Conservation (phyloP, 441 rosid genomes). For the Populus tomentosa region DNA sequence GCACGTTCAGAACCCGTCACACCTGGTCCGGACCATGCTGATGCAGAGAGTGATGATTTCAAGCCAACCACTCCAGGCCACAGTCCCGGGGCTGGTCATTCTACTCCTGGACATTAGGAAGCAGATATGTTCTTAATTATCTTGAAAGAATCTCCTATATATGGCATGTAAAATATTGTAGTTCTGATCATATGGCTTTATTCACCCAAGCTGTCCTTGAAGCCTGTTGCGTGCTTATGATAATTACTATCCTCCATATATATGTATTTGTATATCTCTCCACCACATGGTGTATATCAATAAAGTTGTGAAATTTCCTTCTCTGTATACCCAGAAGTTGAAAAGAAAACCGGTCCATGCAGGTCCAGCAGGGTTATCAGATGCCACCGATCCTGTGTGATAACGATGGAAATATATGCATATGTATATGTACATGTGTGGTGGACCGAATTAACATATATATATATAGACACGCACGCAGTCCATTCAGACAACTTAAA, state of each 20-base stretch:
- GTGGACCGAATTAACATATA: too few species aligned
- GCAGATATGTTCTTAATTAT: neutral
- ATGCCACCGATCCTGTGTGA: too few species aligned
- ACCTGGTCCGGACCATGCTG: neutral
- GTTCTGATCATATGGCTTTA: neutral
- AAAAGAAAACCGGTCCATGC: too few species aligned
- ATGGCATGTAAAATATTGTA: neutral
- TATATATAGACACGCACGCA: too few species aligned
- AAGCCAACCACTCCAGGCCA: neutral
- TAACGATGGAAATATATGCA: too few species aligned
- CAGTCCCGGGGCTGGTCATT: conserved; percentile 1
- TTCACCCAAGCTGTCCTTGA: neutral
- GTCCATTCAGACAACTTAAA: neutral
- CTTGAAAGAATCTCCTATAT: neutral
- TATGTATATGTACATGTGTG: too few species aligned
- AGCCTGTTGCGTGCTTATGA: neutral
- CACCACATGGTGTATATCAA: neutral
- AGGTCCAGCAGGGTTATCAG: too few species aligned
- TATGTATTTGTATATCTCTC: neutral
- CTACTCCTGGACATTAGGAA: neutral
- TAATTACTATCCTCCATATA: neutral
- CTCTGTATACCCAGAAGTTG: neutral
- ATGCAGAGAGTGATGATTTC: neutral
- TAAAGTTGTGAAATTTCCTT: neutral
- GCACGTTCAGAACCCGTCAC: neutral